Evolutionary conservation across 768 basidiomycete genomes (phyloP), one percentile per base, ranked within the genome.

Genomic region (Panus rudis): DNA sequence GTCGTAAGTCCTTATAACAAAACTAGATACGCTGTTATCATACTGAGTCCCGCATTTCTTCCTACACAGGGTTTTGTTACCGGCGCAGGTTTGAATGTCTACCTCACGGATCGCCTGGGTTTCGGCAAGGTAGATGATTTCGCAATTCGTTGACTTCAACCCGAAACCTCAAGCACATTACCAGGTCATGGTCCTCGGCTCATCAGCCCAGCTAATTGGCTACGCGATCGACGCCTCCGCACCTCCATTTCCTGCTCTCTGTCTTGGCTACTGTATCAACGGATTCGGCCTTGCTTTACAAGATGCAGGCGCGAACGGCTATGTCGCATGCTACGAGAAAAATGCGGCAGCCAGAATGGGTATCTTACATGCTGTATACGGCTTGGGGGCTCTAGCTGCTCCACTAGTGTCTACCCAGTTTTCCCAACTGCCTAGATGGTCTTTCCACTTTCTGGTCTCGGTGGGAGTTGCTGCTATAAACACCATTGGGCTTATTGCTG

Each of bases 401-500:
- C 91, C 92, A 3, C 70, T 93, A 14, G 77, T 83, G 0, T 74
- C 90, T 0, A 93, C 92, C 0, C 84, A 90, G 45, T 92, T 93
- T 50, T 69, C 85, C 0, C 75, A 78, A 43, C 52, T 76, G 19
- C 59, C 50, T 0, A 71, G 65, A 25, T 92, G 89, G 90, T 84
- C 80, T 1, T 82, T 84, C 58, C 84, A 91, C 57, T 92, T 80
- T 54, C 68, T 91, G 7, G 65, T 65, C 1, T 87, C 86, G 0
- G 61, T 91, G 0, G 81, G 77, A 1, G 50, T 92, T n/a, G 78
- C 84, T 0, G 42, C 78, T 13, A 49, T 66, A 31, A 89, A 85
- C 49, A 66, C 72, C 1, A 28, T 71, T 11, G 40, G 78, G 3
- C 60, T 92, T 4, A 49, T 71, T 2, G 43, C 52, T 2, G 75